Evolutionary conservation across 352 stramenopile genomes (phyloP), one percentile per base, ranked within the genome.

Genomic region (Globisporangium nagaii): DNA sequence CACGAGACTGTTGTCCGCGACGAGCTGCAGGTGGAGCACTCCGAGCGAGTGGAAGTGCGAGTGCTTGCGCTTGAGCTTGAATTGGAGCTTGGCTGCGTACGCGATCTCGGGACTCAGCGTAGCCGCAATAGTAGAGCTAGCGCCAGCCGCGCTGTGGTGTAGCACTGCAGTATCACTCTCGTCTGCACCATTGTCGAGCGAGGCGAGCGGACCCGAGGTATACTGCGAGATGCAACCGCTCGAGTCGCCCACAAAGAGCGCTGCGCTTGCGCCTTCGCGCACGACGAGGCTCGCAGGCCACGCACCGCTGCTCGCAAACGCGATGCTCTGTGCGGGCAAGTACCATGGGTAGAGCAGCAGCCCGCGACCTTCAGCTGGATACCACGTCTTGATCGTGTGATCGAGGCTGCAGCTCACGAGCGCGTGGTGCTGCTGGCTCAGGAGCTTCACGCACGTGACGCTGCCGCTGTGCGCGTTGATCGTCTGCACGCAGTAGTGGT

Each of bases 381-480:
- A 73, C 82, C 82, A 93, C 6, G 84, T 74, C 50, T 75, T 83
- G 48, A 90, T 73, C 0, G 77, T 85, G 17, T 71, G 72, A 53
- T 90, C 82, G 15, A 87, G 54, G 39, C 77, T 90, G 56, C 75
- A 85, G 63, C 73, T 90, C 27, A 88, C 66, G n/a, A 90, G 62
- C 0, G 59, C 76, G 49, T 79, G 53, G 12, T 70, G 68, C 28
- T 77, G 72, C 42, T 83, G 66, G 0, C 63, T 54, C 41, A 86
- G 49, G 4, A 87, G 48, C 48, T 65, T 63, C 34, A 92, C 24
- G 20, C 66, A 66, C 20, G 72, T 75, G 43, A 92, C 63, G 44
- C 69, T 85, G 9, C 77, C 71, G 19, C 62, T 45, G 53, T 93
- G 82, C 1, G 66, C 73, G 19, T 58, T 71, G 11, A 93, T 67